Base-by-base conservation (phyloP, 768 basidiomycete species). In the Agaricus blazei region DNA sequence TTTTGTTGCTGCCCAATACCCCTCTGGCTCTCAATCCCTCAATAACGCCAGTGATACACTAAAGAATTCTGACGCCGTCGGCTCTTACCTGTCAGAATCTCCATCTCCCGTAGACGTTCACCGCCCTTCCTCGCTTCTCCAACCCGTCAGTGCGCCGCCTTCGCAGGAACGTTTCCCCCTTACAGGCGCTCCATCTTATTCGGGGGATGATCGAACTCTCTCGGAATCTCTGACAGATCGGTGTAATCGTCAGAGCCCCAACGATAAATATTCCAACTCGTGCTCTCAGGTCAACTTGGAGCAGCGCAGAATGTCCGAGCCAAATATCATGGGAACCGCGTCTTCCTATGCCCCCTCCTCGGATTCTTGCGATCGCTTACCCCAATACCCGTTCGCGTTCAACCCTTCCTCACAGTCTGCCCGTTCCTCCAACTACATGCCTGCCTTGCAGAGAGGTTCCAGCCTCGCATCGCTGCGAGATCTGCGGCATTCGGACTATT, bases 271-370 rank as follows among this genome's bases (percentile, higher is more conserved):
- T 64, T 64, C 69, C 58, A 68, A 68, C 65, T 40, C 53, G 27
- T 54, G 45, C 47, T 62, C 70, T 64, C 58, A 67, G 60, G 62
- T 68, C 63, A 64, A 62, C 59, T 68, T 78, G 55, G 83, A 84
- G 71, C 81, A 82, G 51, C 75, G 84, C 64, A 81, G 85, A 67
- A 83, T 85, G 81, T 87, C 85, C 63, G 84, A 86, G 65, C 83
- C 85, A 46, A 70, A 80, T 52, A 71, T 79, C 58, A 73, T 78
- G 58, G 63, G 66, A 50, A 62, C 64, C 48, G 63, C 72, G 61
- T 73, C 72, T 65, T 59, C 75, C 51, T 74, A 80, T 64, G 60
- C 71, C 41, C 59, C 68, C 50, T 64, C 72, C 53, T 52, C 68
- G 40, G 68, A 69, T 56, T 54, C 45, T 67, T 52, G 53, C 71